A percentile compares a stretch with the other conserved stretches of the same genome.
phyloP scores from a whole-genome alignment of 78 protist genomes.

The Dictyostelium intermedium region DNA sequence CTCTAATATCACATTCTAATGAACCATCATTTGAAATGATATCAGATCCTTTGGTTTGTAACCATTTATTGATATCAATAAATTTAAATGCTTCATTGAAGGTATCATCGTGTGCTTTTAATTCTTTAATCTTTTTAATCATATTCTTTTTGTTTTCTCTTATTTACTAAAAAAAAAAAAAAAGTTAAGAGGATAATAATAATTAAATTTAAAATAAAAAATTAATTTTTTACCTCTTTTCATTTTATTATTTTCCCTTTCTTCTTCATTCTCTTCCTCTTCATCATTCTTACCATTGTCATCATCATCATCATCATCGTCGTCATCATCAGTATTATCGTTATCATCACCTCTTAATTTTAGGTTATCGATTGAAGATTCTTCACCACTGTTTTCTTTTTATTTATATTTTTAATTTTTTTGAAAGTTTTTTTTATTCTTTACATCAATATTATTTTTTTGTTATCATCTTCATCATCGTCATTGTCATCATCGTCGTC shows the following conservation, averaged over 20 bases:
- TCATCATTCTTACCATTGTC: neutral
- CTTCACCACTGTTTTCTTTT: neutral
- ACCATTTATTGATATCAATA: constrained; percentile 55
- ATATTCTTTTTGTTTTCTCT: constrained; percentile 28
- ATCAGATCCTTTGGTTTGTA: constrained; percentile 49
- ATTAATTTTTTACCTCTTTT: neutral
- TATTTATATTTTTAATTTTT: neutral
- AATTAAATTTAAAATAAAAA: neutral
- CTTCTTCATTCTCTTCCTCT: neutral
- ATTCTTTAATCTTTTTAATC: constrained; percentile 8
- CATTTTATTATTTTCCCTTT: neutral
- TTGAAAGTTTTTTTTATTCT: neutral
- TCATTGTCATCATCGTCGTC: neutral
- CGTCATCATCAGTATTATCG: neutral
- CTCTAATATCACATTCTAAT: neutral
- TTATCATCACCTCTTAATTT: neutral
- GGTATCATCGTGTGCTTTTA: constrained; percentile 21
- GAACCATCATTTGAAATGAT: constrained; percentile 2
- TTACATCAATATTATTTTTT: neutral
- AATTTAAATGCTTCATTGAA: constrained; percentile 66
- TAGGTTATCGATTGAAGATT: neutral
- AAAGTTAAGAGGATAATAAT: neutral
- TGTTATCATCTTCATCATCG: neutral
- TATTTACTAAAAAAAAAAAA: neutral
- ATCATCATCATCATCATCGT: neutral